A percentile compares a stretch with the other conserved stretches of the same genome.
Evolutionary conservation across 192 early-diverging fungal species (phyloP).

Genomic region (Umbelopsis ramanniana): DNA sequence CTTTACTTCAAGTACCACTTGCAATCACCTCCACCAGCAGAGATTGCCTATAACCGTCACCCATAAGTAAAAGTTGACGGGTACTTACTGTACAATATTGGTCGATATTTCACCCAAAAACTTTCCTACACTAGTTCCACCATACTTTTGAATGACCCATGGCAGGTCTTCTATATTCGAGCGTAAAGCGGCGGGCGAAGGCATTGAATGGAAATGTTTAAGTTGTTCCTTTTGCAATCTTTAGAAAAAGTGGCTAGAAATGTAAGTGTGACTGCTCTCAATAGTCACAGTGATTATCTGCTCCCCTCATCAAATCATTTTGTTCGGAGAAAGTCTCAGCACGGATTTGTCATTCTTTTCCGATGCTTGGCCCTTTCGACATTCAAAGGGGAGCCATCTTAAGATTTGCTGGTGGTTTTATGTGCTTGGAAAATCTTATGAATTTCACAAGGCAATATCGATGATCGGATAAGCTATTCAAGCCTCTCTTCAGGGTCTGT

Average conservation of each 20-base stretch:
- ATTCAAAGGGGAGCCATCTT: no score
- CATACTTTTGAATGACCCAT: constrained; percentile 80
- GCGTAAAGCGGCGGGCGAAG: background rate
- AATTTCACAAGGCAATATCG: no score
- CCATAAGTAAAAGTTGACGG: background rate
- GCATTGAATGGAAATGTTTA: background rate
- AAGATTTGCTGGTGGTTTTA: no score
- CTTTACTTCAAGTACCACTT: no score
- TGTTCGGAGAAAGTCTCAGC: constrained; percentile 1
- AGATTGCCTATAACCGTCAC: background rate
- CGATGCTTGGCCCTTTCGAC: background rate
- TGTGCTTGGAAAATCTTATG: no score
- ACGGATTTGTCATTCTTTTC: background rate
- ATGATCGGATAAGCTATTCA: no score
- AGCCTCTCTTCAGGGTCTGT: no score
- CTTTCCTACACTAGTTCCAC: constrained; percentile 89
- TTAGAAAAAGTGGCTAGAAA: constrained; percentile 3
- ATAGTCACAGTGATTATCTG: background rate
- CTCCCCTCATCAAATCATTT: background rate
- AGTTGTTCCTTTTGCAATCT: no score
- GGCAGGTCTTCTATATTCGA: constrained; percentile 35
- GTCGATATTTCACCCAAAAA: constrained; percentile 61
- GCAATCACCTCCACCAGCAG: background rate
- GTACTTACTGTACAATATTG: constrained; percentile 76
- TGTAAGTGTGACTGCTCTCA: background rate